These are phyloP conservation scores for Ophiostoma piceae DNA, from an alignment of 2,329 filamentous ascomycete species.

Conservation along the genomic window DNA sequence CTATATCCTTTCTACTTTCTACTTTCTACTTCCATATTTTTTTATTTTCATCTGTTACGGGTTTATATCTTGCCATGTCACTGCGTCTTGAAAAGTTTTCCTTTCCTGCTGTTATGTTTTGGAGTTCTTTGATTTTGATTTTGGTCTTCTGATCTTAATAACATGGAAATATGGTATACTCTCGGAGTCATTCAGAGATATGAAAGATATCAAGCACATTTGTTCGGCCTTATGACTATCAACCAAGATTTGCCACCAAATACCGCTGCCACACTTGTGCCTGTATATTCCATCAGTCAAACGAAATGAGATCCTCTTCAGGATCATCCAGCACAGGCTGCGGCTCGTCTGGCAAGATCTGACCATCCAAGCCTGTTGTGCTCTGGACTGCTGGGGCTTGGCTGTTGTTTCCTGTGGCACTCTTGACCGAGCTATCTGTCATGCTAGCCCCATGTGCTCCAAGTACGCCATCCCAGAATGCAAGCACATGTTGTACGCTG, in stretches of 20 bases:
- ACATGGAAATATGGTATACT: not conserved
- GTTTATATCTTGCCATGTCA: not conserved
- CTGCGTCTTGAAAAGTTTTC: slow-evolving; percentile 13
- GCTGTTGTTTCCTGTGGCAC: not conserved
- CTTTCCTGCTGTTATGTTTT: not conserved
- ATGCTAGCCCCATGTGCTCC: not conserved
- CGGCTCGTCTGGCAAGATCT: not conserved
- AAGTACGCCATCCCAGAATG: not conserved
- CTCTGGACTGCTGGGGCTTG: not conserved
- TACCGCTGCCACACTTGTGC: not conserved
- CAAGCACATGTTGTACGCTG: not conserved
- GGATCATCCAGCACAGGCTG: not conserved
- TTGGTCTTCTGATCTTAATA: not conserved
- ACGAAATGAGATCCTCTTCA: slow-evolving; percentile 17
- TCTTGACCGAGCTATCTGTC: not conserved
- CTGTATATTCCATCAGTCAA: slow-evolving; percentile 9
- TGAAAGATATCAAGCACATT: not conserved
- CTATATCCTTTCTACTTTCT: slow-evolving; percentile 4
- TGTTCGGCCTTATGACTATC: not conserved
- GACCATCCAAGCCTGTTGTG: not conserved
- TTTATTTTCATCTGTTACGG: not conserved
- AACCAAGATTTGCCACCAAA: not conserved
- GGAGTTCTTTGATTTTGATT: not conserved
- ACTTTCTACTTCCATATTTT: not conserved
- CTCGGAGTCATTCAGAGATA: too few species aligned